Evolutionary conservation across 768 basidiomycete genomes (phyloP).

Genomic region (Infundibulicybe gibba): DNA sequence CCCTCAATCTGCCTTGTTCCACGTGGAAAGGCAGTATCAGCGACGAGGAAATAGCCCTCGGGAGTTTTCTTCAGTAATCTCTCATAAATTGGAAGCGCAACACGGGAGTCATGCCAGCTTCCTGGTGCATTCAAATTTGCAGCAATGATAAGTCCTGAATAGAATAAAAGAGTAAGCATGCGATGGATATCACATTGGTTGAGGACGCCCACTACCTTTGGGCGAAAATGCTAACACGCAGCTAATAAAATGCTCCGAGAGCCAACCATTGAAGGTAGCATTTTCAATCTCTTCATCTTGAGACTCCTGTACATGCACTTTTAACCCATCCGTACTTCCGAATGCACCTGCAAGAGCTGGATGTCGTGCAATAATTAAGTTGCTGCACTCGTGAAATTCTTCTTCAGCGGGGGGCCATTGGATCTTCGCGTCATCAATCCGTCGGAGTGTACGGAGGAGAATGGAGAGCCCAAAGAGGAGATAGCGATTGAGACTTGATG

Average conservation of each 20-base stretch:
- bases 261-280: slow-evolving; percentile 40
- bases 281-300: slow-evolving; percentile 38
- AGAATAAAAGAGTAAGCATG: too few relatives aligned
- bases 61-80: slow-evolving; percentile 21
- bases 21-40: slow-evolving; percentile 33
- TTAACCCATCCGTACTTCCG: slow-evolving; percentile 37
- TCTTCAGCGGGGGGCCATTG: slow-evolving; percentile 15
- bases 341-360: slow-evolving; percentile 32
- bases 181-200: too few relatives aligned
- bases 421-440: slow-evolving; percentile 24
- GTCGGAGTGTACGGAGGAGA: slow-evolving; percentile 22
- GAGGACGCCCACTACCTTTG: slow-evolving; percentile 13
- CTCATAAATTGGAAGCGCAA: slow-evolving; percentile 27
- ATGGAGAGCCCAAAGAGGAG: slow-evolving; percentile 26
- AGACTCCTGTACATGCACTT: slow-evolving; percentile 24
- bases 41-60: slow-evolving; percentile 25
- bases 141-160: slow-evolving; percentile 27
- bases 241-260: slow-evolving; percentile 33
- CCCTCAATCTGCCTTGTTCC: slow-evolving; percentile 14
- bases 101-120: slow-evolving; percentile 38
- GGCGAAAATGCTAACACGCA: slow-evolving; percentile 26
- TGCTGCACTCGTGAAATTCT: slow-evolving; percentile 22
- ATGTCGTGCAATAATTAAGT: slow-evolving; percentile 26
- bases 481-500: slow-evolving; percentile 31
- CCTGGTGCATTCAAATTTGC: slow-evolving; percentile 33